phyloP scores from a whole-genome alignment of 2,329 filamentous ascomycete genomes.

The Colletotrichum sidae region DNA sequence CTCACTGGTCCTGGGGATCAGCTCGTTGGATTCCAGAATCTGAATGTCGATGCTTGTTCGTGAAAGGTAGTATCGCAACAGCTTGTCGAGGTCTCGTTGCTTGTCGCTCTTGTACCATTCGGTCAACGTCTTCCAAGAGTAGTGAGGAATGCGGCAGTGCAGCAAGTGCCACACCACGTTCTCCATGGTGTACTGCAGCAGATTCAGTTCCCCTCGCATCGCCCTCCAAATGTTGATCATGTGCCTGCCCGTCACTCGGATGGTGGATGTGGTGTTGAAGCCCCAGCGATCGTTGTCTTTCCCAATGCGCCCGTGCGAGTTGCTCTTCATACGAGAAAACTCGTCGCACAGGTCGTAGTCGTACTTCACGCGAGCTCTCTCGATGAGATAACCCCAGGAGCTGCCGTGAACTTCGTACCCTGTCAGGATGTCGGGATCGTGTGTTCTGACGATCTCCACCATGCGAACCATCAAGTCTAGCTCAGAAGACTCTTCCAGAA shows the following conservation, averaged over 20 bases:
- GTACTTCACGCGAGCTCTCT: slow-evolving; percentile 86
- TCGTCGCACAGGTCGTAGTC: slow-evolving; percentile 93
- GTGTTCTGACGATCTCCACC: slow-evolving; percentile 83
- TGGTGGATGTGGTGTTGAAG: slow-evolving; percentile 92
- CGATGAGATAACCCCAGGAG: slow-evolving; percentile 96
- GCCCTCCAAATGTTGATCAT: slow-evolving; percentile 98
- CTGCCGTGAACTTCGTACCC: slow-evolving; percentile 94
- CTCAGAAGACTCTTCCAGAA: slow-evolving; percentile 82
- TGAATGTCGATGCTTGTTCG: slow-evolving; percentile 87
- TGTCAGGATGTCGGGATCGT: slow-evolving; percentile 92
- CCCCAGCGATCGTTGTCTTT: slow-evolving; percentile 93
- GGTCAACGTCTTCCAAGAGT: slow-evolving; percentile 82
- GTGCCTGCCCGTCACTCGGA: slow-evolving; percentile 91
- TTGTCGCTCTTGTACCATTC: slow-evolving; percentile 81
- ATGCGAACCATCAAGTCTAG: slow-evolving; percentile 87
- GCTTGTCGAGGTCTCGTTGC: slow-evolving; percentile 76
- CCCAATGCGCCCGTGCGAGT: slow-evolving; percentile 85
- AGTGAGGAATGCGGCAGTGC: slow-evolving; percentile 89
- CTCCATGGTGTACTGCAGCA: slow-evolving; percentile 96
- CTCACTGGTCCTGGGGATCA: slow-evolving; percentile 90
- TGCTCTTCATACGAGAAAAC: slow-evolving; percentile 86
- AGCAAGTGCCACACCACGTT: slow-evolving; percentile 94
- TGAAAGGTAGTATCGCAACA: slow-evolving; percentile 81
- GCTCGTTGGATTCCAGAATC: slow-evolving; percentile 89
- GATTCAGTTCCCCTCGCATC: slow-evolving; percentile 91